Percentiles rank a stretch among this genome's conserved stretches.
These are phyloP conservation scores for Cryptococcus wingfieldii DNA, from an alignment of 1,284 basidiomycete species.

Conservation along the genomic window DNA sequence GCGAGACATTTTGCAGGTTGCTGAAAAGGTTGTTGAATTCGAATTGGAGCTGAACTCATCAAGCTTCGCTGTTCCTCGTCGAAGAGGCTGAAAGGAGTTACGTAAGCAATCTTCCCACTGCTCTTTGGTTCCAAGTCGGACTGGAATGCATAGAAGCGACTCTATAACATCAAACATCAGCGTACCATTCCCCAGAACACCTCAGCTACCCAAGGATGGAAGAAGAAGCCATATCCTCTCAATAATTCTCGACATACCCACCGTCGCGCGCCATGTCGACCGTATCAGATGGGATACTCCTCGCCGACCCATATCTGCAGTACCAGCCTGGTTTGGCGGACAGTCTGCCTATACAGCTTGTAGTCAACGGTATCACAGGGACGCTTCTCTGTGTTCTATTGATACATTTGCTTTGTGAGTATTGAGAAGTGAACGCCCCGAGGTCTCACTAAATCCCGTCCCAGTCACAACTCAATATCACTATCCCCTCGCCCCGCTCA, in stretches of 20 bases:
- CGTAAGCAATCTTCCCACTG: no score
- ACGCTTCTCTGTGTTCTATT: slow-evolving; percentile 83
- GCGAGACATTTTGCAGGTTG: not conserved
- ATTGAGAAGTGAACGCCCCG: no score
- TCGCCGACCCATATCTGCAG: slow-evolving; percentile 65
- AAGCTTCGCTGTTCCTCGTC: no score
- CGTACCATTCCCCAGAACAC: not conserved
- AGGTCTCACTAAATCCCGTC: not conserved
- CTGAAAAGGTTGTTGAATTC: no score
- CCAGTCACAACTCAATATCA: slow-evolving; percentile 88
- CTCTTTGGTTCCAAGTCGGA: no score
- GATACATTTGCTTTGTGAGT: slow-evolving; percentile 72
- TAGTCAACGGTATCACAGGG: slow-evolving; percentile 79
- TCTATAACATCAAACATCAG: not conserved
- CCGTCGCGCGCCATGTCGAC: not conserved
- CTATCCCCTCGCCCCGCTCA: slow-evolving; percentile 84
- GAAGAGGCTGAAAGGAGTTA: no score
- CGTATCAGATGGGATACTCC: slow-evolving; percentile 5
- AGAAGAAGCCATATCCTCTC: not conserved
- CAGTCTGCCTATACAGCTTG: slow-evolving; percentile 85
- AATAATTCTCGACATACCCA: not conserved
- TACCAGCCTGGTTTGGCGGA: slow-evolving; percentile 74
- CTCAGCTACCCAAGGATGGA: not conserved
- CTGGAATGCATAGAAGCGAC: no score
- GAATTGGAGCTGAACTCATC: no score